Conservation (phyloP, 2,329 filamentous ascomycete species). For the Shiraia sp. region DNA sequence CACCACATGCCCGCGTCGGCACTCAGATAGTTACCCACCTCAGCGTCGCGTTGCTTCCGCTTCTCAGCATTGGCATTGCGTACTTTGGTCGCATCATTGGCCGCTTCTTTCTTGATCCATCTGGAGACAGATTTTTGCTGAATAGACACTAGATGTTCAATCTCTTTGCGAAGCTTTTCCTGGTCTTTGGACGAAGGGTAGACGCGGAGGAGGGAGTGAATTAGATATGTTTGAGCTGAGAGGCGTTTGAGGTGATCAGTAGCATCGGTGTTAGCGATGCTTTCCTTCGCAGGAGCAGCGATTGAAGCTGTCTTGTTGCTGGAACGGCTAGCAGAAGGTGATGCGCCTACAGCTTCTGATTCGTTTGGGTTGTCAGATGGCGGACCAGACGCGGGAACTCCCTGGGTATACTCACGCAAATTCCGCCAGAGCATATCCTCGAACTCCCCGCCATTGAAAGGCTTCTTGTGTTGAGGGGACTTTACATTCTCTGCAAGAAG, state of each 20-base stretch:
- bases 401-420: conserved; percentile 17
- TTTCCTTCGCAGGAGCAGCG: neutral
- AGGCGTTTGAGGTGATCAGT: neutral
- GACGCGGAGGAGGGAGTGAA: neutral
- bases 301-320: conserved; percentile 5
- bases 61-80: neutral
- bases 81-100: too few relatives aligned
- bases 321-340: too few relatives aligned
- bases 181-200: conserved; percentile 12
- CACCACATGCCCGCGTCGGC: conserved; percentile 23
- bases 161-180: conserved; percentile 19
- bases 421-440: conserved; percentile 20
- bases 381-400: conserved; percentile 12
- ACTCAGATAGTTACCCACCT: conserved; percentile 16
- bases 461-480: neutral
- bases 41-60: conserved; percentile 9
- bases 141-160: conserved; percentile 17
- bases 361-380: conserved; percentile 13
- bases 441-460: neutral
- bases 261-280: neutral
- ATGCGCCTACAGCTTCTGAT: too few relatives aligned
- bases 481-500: conserved; percentile 1
- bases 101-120: conserved; percentile 16
- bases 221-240: neutral
- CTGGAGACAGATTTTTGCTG: conserved; percentile 15